Evolutionary conservation across 2,329 filamentous ascomycete genomes (phyloP).

Genomic region (Rasamsonia emersonii): DNA sequence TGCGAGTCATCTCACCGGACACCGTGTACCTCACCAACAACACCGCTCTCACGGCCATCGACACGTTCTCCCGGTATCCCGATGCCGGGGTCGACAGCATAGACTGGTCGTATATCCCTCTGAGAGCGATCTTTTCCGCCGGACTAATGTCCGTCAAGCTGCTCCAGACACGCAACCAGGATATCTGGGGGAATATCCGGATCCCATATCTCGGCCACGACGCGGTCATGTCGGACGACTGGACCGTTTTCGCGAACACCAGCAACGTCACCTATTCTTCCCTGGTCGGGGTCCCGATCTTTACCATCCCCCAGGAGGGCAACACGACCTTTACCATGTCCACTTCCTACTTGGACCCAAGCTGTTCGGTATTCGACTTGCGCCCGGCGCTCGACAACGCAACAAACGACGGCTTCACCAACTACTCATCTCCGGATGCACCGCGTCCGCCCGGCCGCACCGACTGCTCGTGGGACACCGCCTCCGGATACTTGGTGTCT

Average conservation of each 20-base stretch:
- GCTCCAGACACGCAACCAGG: neutral
- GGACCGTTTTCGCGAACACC: neutral
- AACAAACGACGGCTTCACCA: neutral
- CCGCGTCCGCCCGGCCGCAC: no score
- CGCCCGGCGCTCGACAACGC: no score
- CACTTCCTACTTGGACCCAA: neutral
- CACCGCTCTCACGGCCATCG: neutral
- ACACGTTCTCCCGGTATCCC: neutral
- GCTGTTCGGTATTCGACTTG: neutral
- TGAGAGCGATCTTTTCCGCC: neutral
- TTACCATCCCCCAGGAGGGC: neutral
- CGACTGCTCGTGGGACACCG: no score
- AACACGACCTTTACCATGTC: neutral
- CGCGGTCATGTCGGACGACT: neutral
- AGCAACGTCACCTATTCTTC: neutral
- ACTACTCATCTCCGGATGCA: no score
- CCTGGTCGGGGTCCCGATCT: neutral
- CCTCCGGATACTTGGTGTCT: neutral
- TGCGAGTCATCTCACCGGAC: neutral
- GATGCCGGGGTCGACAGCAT: neutral
- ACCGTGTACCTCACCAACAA: neutral
- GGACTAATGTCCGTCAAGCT: neutral
- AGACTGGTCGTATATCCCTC: neutral
- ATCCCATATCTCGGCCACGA: neutral
- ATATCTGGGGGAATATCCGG: conserved; percentile 2